These are phyloP conservation scores for Pythium vanterpoolii DNA, from an alignment of 352 stramenopile species.

Conservation along the genomic window DNA sequence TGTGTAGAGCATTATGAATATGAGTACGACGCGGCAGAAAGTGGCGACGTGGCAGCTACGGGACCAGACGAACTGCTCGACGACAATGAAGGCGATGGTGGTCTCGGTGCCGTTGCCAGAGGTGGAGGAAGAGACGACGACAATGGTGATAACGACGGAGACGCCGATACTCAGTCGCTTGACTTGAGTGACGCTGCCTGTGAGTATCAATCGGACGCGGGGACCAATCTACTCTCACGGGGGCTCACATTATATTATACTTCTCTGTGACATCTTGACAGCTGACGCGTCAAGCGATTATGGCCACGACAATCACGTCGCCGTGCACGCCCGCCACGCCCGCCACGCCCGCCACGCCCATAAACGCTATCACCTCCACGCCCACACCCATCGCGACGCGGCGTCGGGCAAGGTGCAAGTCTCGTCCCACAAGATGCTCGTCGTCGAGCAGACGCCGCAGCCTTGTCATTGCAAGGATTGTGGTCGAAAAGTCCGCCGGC, in stretches of 20 bases:
- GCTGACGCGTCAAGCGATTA: slow-evolving; percentile 15
- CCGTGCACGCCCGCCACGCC: not conserved
- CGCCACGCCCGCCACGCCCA: not conserved
- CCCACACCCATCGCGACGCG: too few relatives aligned
- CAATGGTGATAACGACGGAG: not conserved
- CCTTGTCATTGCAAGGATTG: slow-evolving; percentile 10
- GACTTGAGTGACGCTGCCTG: not conserved
- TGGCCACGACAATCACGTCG: not conserved
- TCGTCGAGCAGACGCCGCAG: slow-evolving; percentile 7
- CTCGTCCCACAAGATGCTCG: slow-evolving; percentile 19
- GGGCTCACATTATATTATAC: not conserved
- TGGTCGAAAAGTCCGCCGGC: not conserved
- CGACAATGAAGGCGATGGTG: not conserved
- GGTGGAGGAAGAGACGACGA: not conserved
- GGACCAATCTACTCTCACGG: not conserved
- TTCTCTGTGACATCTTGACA: not conserved
- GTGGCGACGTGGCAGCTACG: not conserved
- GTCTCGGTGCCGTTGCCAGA: not conserved
- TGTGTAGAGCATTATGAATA: slow-evolving; percentile 11
- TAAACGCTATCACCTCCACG: not conserved
- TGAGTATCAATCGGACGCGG: not conserved
- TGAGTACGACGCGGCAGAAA: not conserved
- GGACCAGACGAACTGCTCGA: not conserved
- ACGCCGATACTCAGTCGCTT: slow-evolving; percentile 9
- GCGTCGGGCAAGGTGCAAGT: slow-evolving; percentile 11